Evolutionary conservation across 306 rosid species (phyloP).

Genomic region (Dalbergia cochinchinensis): DNA sequence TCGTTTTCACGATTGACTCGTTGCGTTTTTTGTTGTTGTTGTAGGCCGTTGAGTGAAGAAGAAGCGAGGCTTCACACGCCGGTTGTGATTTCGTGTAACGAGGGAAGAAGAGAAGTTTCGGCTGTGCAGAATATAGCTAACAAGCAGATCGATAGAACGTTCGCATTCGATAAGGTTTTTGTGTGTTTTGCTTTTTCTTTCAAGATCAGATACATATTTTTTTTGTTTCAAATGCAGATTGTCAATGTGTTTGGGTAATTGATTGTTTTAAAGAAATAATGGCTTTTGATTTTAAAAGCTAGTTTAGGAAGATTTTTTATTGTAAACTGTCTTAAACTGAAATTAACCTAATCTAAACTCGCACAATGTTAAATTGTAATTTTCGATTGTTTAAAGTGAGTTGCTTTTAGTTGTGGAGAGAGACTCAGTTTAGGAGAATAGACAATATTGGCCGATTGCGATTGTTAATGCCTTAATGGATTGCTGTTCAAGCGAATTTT

Average conservation of each 20-base stretch:
- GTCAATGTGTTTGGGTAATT: background rate
- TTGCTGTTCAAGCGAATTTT: background rate
- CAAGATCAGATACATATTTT: background rate
- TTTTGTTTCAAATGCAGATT: background rate
- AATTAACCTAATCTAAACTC: background rate
- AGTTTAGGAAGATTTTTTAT: background rate
- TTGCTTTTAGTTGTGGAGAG: background rate
- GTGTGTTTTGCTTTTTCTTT: background rate
- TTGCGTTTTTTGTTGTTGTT: constrained; percentile 17
- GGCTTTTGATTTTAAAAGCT: background rate
- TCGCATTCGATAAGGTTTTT: constrained; percentile 87
- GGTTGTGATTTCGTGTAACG: constrained; percentile 91
- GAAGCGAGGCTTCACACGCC: constrained; percentile 89
- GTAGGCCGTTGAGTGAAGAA: constrained; percentile 97
- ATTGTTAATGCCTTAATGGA: background rate
- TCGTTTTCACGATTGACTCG: constrained; percentile 23
- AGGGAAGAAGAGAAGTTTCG: constrained; percentile 78
- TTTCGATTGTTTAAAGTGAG: background rate
- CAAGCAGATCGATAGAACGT: constrained; percentile 98
- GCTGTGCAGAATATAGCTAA: constrained; percentile 96
- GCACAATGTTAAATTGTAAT: background rate
- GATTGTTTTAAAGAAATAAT: background rate
- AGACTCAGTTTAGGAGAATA: too few relatives aligned
- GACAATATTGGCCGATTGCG: background rate
- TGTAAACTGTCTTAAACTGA: background rate